These are phyloP conservation scores for Chlamydomonas asymmetrica DNA, from an alignment of 139 green algal species.

Conservation along the genomic window DNA sequence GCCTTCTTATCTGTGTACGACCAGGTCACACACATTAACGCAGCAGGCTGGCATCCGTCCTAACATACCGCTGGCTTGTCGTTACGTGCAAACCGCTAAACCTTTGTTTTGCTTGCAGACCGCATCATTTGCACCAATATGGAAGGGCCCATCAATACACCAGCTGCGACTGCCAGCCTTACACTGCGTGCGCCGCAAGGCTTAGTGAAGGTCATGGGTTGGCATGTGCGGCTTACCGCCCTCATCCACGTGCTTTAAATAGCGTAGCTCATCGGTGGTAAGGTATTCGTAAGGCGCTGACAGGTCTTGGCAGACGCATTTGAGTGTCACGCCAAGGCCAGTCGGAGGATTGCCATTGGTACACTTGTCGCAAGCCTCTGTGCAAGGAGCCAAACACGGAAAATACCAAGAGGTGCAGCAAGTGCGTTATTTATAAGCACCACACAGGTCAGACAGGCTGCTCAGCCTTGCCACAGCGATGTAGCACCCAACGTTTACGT, in stretches of 20 bases:
- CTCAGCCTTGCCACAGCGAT: no score
- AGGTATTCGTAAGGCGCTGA: slow-evolving; percentile 9
- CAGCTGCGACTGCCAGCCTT: no score
- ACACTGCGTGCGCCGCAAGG: neutral
- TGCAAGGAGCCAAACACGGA: neutral
- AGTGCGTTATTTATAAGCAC: no score
- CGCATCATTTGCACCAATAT: neutral
- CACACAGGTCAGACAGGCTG: no score
- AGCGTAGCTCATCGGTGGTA: neutral
- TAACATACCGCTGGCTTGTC: neutral
- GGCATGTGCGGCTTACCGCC: no score
- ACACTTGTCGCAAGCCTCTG: slow-evolving; percentile 10
- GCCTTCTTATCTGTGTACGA: neutral
- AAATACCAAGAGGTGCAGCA: no score
- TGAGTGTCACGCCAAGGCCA: slow-evolving; percentile 17
- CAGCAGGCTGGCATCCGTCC: neutral
- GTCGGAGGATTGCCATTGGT: neutral
- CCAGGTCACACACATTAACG: neutral
- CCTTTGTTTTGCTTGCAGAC: neutral
- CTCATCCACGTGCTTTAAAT: slow-evolving; percentile 6
- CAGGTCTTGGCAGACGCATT: slow-evolving; percentile 1
- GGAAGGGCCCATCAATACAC: no score
- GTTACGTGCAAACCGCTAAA: neutral
- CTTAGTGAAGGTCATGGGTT: neutral
- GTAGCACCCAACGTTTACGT: no score